phyloP scores from a whole-genome alignment of 441 rosid genomes.

The Brassica balearica region DNA sequence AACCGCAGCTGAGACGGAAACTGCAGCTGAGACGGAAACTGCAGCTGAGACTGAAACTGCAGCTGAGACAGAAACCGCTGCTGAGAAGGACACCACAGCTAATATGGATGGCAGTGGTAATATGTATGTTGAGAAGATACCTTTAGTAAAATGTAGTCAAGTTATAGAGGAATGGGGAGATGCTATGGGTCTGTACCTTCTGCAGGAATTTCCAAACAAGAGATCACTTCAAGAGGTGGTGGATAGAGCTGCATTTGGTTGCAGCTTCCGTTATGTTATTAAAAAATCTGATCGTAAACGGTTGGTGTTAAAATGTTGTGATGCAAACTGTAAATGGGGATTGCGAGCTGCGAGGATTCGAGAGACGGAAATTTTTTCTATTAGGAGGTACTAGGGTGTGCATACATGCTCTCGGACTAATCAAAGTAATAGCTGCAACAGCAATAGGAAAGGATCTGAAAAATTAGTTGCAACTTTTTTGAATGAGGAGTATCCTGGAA shows the following conservation, averaged over 20 bases:
- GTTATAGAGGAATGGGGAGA: not conserved
- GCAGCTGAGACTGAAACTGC: not conserved
- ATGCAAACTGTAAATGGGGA: not conserved
- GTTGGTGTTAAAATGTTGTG: not conserved
- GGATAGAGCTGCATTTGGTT: not conserved
- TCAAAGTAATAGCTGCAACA: not conserved
- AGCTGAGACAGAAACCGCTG: not conserved
- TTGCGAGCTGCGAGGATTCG: no score
- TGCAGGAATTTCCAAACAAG: not conserved
- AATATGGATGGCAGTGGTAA: not conserved
- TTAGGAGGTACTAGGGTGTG: no score
- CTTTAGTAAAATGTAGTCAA: not conserved
- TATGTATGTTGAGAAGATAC: not conserved
- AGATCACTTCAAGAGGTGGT: not conserved
- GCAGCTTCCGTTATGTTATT: no score
- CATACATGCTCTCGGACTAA: no score
- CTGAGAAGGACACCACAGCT: not conserved
- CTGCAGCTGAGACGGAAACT: no score
- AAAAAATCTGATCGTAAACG: not conserved
- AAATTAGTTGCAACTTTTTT: not conserved
- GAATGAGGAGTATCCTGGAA: not conserved
- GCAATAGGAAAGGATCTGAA: not conserved
- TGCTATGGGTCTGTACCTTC: not conserved
- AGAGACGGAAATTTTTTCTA: no score
- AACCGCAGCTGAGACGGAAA: no score